Evolutionary conservation across 176 grass and related monocot species (phyloP).

Genomic region (Aegilops sharonensis): DNA sequence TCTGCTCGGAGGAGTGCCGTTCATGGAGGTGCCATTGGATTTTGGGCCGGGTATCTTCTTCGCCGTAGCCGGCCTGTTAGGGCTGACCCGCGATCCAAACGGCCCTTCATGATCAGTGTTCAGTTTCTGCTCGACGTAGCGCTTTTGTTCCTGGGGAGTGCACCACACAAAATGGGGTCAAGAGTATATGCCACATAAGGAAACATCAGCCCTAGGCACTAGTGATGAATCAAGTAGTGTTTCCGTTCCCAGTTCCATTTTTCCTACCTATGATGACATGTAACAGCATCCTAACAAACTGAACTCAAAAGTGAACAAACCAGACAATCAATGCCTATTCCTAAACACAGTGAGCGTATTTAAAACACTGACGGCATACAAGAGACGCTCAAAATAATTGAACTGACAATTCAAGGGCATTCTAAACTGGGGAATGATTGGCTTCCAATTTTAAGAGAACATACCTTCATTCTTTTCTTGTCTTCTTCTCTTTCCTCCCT

Average conservation of each 20-base stretch:
- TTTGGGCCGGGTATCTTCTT: constrained; percentile 70
- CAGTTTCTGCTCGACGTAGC: constrained; percentile 53
- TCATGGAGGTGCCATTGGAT: constrained; percentile 56
- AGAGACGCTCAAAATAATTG: not conserved
- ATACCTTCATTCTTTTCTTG: constrained; percentile 86
- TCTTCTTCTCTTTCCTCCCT: constrained; percentile 98
- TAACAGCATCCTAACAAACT: not conserved
- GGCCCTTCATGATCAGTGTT: constrained; percentile 64
- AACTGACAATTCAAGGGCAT: not conserved
- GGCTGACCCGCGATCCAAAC: constrained; percentile 64
- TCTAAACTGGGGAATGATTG: not conserved
- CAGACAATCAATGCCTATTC: not conserved
- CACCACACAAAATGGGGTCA: not conserved
- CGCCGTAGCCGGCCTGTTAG: constrained; percentile 51
- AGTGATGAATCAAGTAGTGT: not conserved
- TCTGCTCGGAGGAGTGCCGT: constrained; percentile 61
- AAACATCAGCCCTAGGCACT: not conserved
- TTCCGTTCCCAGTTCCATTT: not conserved
- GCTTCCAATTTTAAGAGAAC: constrained; percentile 10
- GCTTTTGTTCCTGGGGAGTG: constrained; percentile 81
- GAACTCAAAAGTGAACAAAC: not conserved
- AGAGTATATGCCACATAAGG: not conserved
- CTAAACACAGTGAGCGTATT: not conserved
- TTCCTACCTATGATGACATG: not conserved
- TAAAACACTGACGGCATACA: not conserved